These are phyloP conservation scores for Pyrenophora teres DNA, from an alignment of 2,329 filamentous ascomycete species.

Conservation along the genomic window DNA sequence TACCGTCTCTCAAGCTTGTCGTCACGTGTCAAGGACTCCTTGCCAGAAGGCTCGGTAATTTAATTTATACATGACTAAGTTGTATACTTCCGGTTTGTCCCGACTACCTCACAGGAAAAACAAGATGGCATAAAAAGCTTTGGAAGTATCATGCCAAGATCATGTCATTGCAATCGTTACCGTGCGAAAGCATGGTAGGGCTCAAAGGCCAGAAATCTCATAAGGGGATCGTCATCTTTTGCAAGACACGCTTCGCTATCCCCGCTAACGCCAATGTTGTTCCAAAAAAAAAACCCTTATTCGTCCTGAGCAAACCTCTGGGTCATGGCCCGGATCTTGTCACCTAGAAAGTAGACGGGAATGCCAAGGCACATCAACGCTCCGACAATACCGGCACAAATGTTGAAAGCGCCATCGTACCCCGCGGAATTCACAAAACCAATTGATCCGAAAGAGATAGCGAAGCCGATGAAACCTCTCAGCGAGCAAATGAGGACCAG, in stretches of 20 bases:
- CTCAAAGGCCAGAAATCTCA: not conserved
- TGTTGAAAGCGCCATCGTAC: slow-evolving; percentile 16
- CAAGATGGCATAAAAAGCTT: too few species aligned
- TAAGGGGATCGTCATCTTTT: too few species aligned
- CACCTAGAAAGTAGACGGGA: slow-evolving; percentile 9
- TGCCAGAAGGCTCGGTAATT: too few species aligned
- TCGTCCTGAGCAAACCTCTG: slow-evolving; percentile 11
- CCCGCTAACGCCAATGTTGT: too few species aligned
- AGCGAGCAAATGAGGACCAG: slow-evolving; percentile 18
- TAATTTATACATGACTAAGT: too few species aligned
- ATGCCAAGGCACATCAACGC: slow-evolving; percentile 11
- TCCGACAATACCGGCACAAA: slow-evolving; percentile 14
- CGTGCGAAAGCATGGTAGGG: not conserved
- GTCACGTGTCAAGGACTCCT: too few species aligned
- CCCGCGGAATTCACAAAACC: slow-evolving; percentile 10
- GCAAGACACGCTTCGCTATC: too few species aligned
- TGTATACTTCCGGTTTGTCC: too few species aligned
- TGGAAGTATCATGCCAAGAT: too few species aligned
- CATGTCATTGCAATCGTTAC: not conserved
- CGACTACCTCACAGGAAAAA: too few species aligned
- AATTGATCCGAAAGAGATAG: slow-evolving; percentile 13
- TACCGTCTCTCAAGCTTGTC: too few species aligned
- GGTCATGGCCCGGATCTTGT: slow-evolving; percentile 10
- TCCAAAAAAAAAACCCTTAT: not conserved
- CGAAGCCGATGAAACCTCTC: slow-evolving; percentile 18